Conservation (phyloP, 2,329 filamentous ascomycete genomes). For the Domatiomyces globalis region DNA sequence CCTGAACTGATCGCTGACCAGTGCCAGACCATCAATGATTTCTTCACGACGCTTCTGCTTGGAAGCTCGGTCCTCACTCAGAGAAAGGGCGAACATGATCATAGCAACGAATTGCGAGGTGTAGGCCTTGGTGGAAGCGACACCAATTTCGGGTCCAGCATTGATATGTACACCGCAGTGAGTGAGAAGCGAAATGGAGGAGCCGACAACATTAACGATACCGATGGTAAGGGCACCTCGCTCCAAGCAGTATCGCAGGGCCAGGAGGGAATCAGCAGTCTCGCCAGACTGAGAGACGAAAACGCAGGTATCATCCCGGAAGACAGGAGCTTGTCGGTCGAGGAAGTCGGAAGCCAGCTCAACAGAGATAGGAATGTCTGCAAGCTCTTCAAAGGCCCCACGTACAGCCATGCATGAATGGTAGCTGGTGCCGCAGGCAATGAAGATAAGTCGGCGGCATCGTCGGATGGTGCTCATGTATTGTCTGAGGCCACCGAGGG, state of each 20-base stretch:
- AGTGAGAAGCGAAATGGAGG: conserved; percentile 94
- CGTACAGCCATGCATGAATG: conserved; percentile 99
- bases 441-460: conserved; percentile 95
- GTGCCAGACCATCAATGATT: conserved; percentile 84
- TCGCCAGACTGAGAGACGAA: conserved; percentile 98
- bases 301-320: conserved; percentile 97
- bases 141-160: conserved; percentile 94
- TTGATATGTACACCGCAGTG: conserved; percentile 99
- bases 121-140: conserved; percentile 97
- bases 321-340: conserved; percentile 88
- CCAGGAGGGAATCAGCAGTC: conserved; percentile 94
- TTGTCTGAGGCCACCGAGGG: conserved; percentile 84
- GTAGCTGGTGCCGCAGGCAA: conserved; percentile 95
- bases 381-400: conserved; percentile 92
- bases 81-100: conserved; percentile 97
- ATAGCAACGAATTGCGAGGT: conserved; percentile 99
- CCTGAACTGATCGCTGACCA: conserved; percentile 83
- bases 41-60: conserved; percentile 85
- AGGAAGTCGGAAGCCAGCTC: conserved; percentile 97
- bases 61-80: conserved; percentile 90
- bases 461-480: conserved; percentile 95
- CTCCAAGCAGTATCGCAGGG: conserved; percentile 93
- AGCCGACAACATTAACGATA: conserved; percentile 97
- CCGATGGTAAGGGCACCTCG: conserved; percentile 92
- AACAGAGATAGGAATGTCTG: conserved; percentile 93